phyloP scores from a whole-genome alignment of 768 basidiomycete genomes.

The Tylopilus sp. region DNA sequence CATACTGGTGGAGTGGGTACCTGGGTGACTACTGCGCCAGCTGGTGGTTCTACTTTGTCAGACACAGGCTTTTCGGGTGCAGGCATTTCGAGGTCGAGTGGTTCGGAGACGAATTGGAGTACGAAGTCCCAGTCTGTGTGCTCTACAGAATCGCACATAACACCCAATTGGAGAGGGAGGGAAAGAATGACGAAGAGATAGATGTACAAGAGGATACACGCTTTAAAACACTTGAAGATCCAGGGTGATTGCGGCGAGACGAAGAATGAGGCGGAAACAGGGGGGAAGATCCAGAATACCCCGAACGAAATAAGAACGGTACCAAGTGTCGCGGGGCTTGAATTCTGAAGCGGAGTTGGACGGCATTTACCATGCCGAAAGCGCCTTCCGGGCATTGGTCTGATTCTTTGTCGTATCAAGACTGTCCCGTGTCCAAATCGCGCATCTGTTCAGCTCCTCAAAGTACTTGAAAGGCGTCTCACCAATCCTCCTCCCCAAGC shows the following conservation, averaged over 20 bases:
- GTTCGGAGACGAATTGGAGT: conserved; percentile 54
- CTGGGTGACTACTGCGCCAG: conserved; percentile 30
- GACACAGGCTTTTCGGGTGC: conserved; percentile 36
- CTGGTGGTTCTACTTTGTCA: conserved; percentile 20
- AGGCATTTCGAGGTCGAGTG: conserved; percentile 34
- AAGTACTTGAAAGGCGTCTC: conserved; percentile 5
- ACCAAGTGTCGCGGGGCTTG: conserved; percentile 10
- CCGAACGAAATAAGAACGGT: conserved; percentile 7
- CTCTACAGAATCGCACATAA: conserved; percentile 37
- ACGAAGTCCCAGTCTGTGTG: conserved; percentile 59
- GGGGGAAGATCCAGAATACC: conserved; percentile 8
- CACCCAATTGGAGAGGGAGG: neutral
- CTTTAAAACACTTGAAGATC: neutral
- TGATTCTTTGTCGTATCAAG: neutral
- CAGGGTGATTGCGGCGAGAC: conserved; percentile 1
- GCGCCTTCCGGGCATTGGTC: neutral
- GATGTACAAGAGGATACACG: neutral
- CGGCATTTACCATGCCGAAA: conserved; percentile 5
- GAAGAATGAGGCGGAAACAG: conserved; percentile 13
- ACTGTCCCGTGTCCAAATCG: neutral
- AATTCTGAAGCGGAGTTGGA: conserved; percentile 17
- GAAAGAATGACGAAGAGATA: neutral
- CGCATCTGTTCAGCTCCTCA: neutral
- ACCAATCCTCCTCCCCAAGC: conserved; percentile 1
- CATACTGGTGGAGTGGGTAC: conserved; percentile 67